Conservation (phyloP, 495 filamentous ascomycete species). For the Penicillium canariense region DNA sequence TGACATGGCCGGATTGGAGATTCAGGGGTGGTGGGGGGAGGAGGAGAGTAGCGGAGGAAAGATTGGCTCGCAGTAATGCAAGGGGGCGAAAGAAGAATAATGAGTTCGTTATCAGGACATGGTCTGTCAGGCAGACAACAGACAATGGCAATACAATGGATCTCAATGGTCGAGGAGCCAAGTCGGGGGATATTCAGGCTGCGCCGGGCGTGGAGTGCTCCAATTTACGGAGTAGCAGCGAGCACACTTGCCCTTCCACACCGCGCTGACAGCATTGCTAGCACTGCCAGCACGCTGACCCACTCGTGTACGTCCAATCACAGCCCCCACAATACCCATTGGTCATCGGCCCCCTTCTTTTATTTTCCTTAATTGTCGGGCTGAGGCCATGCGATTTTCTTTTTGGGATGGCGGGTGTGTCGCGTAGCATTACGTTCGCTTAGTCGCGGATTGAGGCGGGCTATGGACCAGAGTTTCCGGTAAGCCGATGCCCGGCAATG, state of each 20-base stretch:
- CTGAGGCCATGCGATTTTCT: background rate
- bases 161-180: background rate
- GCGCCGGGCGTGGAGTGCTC: background rate
- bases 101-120: background rate
- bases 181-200: background rate
- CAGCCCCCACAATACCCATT: background rate
- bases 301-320: constrained; percentile 8
- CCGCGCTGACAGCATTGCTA: background rate
- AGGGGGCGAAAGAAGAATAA: background rate
- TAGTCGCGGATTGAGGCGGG: background rate
- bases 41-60: no score
- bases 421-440: constrained; percentile 1
- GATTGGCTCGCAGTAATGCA: background rate
- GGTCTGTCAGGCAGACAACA: background rate
- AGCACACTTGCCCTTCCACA: constrained; percentile 1
- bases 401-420: background rate
- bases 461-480: background rate
- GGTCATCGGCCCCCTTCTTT: constrained; percentile 7
- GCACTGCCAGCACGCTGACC: background rate
- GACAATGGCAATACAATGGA: background rate
- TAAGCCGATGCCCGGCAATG: background rate
- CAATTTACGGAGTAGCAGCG: constrained; percentile 5
- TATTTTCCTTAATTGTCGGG: background rate
- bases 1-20: constrained; percentile 14
- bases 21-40: constrained; percentile 11